Conservation (phyloP, 805 yeast genomes). For the Blastobotrys mokoenaii region DNA sequence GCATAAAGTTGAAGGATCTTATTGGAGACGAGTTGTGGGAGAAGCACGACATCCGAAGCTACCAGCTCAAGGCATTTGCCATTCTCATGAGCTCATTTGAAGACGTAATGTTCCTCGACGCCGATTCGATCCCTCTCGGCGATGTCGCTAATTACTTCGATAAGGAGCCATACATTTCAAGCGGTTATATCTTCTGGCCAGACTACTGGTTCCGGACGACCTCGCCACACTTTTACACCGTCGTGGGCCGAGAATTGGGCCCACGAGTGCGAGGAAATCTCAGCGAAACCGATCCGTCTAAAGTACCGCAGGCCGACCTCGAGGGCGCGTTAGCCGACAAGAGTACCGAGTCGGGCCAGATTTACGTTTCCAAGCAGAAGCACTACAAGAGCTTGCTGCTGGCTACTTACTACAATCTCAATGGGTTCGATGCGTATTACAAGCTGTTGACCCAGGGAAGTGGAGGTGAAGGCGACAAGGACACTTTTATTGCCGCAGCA, state of each 20-base stretch:
- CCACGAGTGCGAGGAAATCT: constrained; percentile 30
- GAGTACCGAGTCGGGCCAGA: constrained; percentile 64
- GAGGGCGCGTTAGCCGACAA: constrained; percentile 62
- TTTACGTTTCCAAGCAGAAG: constrained; percentile 46
- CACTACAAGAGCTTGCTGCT: constrained; percentile 52
- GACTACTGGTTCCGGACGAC: constrained; percentile 86
- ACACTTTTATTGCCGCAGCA: constrained; percentile 67
- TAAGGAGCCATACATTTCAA: constrained; percentile 44
- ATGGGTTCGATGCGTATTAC: constrained; percentile 53
- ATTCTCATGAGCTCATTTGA: constrained; percentile 65
- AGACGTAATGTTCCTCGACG: constrained; percentile 61
- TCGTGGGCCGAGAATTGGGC: constrained; percentile 50
- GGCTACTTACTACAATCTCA: constrained; percentile 56
- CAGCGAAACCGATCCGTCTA: constrained; percentile 32
- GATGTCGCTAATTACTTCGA: constrained; percentile 55
- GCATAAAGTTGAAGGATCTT: constrained; percentile 56
- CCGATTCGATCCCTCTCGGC: constrained; percentile 65
- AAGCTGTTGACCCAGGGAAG: constrained; percentile 52
- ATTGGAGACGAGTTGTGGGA: constrained; percentile 47
- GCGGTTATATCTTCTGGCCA: constrained; percentile 64
- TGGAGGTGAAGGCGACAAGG: constrained; percentile 79
- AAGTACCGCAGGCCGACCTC: constrained; percentile 47
- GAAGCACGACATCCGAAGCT: constrained; percentile 47
- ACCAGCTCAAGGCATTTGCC: constrained; percentile 65
- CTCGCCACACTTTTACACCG: constrained; percentile 60